Evolutionary conservation across 768 basidiomycete species (phyloP), one percentile per base, ranked within the genome.

Genomic region (Suillus bovinus): DNA sequence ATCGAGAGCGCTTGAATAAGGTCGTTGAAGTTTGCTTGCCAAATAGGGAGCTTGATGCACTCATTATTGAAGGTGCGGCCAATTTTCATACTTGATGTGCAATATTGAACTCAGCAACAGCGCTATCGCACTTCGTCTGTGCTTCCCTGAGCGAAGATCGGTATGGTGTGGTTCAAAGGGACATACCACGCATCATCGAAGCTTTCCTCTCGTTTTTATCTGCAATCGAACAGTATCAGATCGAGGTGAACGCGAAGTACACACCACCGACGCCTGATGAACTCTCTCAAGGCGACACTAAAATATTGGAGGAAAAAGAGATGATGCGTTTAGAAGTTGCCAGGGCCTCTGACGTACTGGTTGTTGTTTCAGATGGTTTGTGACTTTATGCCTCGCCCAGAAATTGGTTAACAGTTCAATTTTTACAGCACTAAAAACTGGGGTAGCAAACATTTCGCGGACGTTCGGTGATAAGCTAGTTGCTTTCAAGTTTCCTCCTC

Each of bases 91-190:
- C 24, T 24, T 14, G 9, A 22, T 27, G 34, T 52, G 47, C 42
- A 33, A 47, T 46, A 27, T 27, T 47, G n/a, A 34, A 31, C 58
- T 33, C 17, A 33, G 59, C 46, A 41, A 17, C 66, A 93, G 92
- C 85, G 6, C 78, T 95, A 4, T 83, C 89, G 1, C 81, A 82
- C 55, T 78, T 94, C 9, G 80, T 84, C 8, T 89, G 86, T 62
- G 85, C 87, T 0, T 94, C 93, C 5, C 76, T 95, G 16, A 79
- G 80, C 1, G 94, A 94, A 72, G 93, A 96, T 75, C 81, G 82
- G 22, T 94, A 88, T 69, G 93, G 93, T 24, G 84, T 88, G 38
- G 91, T 94, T 14, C 94, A 95, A 71, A 81, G 90, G 13, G 94
- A 95, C 70, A 91, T 93, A 22, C 89, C 93, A 0, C 86, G 85